A percentile compares a stretch with the other conserved stretches of the same genome.
Evolutionary conservation across 768 basidiomycete genomes (phyloP).

Genomic region (Imleria badia): DNA sequence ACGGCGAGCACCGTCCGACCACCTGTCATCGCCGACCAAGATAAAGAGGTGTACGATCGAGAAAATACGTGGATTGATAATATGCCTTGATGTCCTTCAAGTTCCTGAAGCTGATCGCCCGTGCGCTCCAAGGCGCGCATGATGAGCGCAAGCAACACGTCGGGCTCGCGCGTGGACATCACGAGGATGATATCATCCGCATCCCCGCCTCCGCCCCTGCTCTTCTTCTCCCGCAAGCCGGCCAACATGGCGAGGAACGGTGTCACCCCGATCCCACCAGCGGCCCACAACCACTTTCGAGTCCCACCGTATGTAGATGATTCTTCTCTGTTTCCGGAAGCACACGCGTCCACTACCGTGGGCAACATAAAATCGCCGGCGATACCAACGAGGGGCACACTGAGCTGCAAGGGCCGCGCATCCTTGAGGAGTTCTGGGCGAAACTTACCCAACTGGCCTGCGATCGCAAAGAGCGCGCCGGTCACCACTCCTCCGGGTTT

Average conservation of each 20-base stretch:
- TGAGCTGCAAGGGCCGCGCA: conserved; percentile 38
- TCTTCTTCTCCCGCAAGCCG: conserved; percentile 5
- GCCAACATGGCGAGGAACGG: conserved; percentile 61
- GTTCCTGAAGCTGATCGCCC: not conserved
- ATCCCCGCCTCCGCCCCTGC: not conserved
- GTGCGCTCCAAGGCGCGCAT: conserved; percentile 1
- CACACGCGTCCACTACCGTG: not conserved
- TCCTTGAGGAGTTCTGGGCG: conserved; percentile 45
- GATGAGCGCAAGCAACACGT: conserved; percentile 45
- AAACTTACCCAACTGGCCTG: conserved; percentile 38
- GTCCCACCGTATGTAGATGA: not conserved
- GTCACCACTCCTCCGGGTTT: conserved; percentile 58
- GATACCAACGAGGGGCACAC: conserved; percentile 49
- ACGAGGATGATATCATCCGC: conserved; percentile 43
- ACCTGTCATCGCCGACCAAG: not conserved
- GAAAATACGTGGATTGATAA: conserved; percentile 44
- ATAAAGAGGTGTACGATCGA: not conserved
- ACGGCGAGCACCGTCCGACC: conserved; percentile 17
- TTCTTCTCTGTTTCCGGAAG: not conserved
- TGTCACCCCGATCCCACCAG: conserved; percentile 66
- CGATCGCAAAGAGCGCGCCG: conserved; percentile 50
- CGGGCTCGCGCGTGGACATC: conserved; percentile 55
- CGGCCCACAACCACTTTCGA: conserved; percentile 49
- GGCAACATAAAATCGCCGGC: conserved; percentile 51
- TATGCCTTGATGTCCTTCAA: not conserved